Base-by-base conservation (phyloP, 805 yeast genomes). In the Saccharomycopsis oosterbeekiorum region DNA sequence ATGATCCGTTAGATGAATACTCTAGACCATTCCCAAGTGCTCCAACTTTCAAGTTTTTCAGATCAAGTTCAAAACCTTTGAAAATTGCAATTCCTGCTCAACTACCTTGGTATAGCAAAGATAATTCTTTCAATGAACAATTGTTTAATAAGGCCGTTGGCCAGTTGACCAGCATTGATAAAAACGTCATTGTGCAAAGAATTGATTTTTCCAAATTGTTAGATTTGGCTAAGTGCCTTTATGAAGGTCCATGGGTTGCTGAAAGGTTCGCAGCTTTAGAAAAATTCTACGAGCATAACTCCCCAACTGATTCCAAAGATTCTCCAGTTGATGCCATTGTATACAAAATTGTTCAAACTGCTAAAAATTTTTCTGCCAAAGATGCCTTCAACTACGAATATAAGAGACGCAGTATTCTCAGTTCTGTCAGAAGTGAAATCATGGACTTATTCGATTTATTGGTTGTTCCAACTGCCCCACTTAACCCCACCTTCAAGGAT, bases 211-310 rank as follows among this genome's bases (percentile, higher is more conserved):
- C 85, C 17, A 88, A 91, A 3, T 76, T 93, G 50, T 76, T 89
- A 64, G 88, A 87, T 42, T 78, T 93, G 61, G 99, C 98, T 17
- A 83, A 83, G 67, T 88, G 94, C 70, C 79, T 93, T 42, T 93
- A 93, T 71, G 97, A 93, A 70, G 99, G 99, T 62, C 88, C 98
- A n/a, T 93, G 99, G 99, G 98, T 93, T 11, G 89, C 96, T 26
- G 99, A 93, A 76, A 82, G 99, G 67, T 91, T 84, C 75, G 84
- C 89, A 65, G 97, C 97, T 29, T 82, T 84, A 42, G 81, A 83
- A 67, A 89, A 86, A 51, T 88, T 87, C 67, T 78, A 89, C 61
- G 82, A 82, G 36, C 78, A 87, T 8, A 80, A 84, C 69, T 91
- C 94, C 19, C 89, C 94, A 39, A 77, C 72, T 53, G 78, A 80